A percentile compares a stretch with the other conserved stretches of the same genome.
Conservation (phyloP, 2,329 filamentous ascomycete genomes). For the Teratosphaeria nubilosa region DNA sequence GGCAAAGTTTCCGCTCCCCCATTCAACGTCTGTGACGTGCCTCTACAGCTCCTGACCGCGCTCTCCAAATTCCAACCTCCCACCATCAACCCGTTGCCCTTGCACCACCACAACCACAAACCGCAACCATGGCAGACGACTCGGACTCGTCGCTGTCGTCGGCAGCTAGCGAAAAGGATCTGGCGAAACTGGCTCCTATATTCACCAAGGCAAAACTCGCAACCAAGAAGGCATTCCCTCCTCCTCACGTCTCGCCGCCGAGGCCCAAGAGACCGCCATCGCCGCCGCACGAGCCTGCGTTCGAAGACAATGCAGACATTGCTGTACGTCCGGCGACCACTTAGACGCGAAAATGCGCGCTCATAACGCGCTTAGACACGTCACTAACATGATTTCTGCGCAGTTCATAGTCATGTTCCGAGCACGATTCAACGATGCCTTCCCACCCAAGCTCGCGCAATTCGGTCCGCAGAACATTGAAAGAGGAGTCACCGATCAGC, state of each 20-base stretch:
- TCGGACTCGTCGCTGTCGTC: constrained; percentile 51
- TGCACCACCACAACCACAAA: neutral
- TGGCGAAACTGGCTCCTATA: constrained; percentile 27
- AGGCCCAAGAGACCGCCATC: constrained; percentile 66
- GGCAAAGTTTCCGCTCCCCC: neutral
- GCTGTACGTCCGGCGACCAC: constrained; percentile 55
- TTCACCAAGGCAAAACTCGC: constrained; percentile 31
- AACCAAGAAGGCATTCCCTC: constrained; percentile 37
- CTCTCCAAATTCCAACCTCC: neutral
- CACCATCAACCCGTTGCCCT: neutral
- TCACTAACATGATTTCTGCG: constrained; percentile 12
- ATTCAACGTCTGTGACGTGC: neutral
- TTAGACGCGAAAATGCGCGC: constrained; percentile 19
- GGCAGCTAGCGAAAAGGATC: constrained; percentile 50
- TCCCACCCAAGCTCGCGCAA: constrained; percentile 76
- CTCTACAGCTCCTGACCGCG: neutral
- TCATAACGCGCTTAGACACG: constrained; percentile 16
- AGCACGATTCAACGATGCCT: constrained; percentile 80
- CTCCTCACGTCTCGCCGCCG: constrained; percentile 26
- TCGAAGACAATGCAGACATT: constrained; percentile 86
- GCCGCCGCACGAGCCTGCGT: constrained; percentile 77
- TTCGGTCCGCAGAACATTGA: constrained; percentile 95
- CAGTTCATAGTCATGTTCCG: constrained; percentile 98
- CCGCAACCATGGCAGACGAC: constrained; percentile 30
- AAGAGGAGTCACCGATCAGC: constrained; percentile 64